A percentile compares a stretch with the other conserved stretches of the same genome.
phyloP scores from a whole-genome alignment of 768 basidiomycete species.

The Hygrocybe punicea region DNA sequence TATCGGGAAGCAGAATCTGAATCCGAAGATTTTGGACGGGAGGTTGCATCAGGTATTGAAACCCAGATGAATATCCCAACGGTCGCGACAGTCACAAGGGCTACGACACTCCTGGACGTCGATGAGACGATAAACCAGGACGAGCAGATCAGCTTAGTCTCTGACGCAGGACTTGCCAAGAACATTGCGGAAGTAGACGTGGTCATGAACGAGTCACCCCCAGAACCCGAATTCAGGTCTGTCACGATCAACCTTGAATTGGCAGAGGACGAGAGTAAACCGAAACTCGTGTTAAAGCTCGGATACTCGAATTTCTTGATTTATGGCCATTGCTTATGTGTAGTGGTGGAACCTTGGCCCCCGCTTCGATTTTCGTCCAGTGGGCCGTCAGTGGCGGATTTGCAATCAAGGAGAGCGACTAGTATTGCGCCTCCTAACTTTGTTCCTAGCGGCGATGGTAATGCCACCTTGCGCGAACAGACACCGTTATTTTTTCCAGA shows the following conservation, averaged over 20 bases:
- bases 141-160: not conserved
- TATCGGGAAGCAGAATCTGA: slow-evolving; percentile 14
- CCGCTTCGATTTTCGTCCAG: slow-evolving; percentile 39
- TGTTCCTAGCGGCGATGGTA: slow-evolving; percentile 16
- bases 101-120: no score
- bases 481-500: slow-evolving; percentile 80
- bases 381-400: slow-evolving; percentile 22
- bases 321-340: slow-evolving; percentile 68
- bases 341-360: slow-evolving; percentile 82
- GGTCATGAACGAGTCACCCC: not conserved
- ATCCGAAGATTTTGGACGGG: not conserved
- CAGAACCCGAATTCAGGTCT: not conserved
- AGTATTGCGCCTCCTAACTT: slow-evolving; percentile 35
- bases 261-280: slow-evolving; percentile 71
- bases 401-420: slow-evolving; percentile 19
- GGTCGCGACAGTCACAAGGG: no score
- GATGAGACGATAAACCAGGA: no score
- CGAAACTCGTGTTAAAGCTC: slow-evolving; percentile 64
- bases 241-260: slow-evolving; percentile 40
- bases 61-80: no score
- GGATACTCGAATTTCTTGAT: slow-evolving; percentile 70
- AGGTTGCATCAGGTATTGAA: no score
- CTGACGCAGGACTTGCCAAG: not conserved
- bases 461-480: slow-evolving; percentile 29
- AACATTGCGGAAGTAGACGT: not conserved